A percentile compares a stretch with the other conserved stretches of the same genome.
These are phyloP conservation scores for Venturia carpophila DNA, from an alignment of 2,329 filamentous ascomycete species.

Conservation along the genomic window DNA sequence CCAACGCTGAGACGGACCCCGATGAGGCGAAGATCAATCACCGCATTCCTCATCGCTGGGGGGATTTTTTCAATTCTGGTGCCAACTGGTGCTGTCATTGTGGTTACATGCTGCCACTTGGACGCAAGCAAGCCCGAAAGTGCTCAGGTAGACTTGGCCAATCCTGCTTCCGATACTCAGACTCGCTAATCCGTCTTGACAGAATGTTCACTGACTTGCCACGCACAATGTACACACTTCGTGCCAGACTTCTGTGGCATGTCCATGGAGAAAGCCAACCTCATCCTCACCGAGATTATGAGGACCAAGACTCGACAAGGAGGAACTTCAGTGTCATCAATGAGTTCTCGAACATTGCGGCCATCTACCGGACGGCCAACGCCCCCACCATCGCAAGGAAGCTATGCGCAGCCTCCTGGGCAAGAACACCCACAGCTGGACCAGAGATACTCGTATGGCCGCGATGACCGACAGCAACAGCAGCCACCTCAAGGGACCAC, in stretches of 20 bases:
- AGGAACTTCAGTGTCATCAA: conserved; percentile 42
- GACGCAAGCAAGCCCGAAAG: conserved; percentile 89
- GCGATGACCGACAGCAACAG: conserved; percentile 30
- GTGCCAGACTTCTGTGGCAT: conserved; percentile 99
- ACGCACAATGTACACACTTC: conserved; percentile 85
- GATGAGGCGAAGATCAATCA: conserved; percentile 99
- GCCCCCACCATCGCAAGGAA: conserved; percentile 31
- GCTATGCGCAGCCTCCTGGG: conserved; percentile 28
- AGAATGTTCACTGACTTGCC: conserved; percentile 89
- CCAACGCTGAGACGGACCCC: conserved; percentile 94
- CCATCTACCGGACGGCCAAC: conserved; percentile 39
- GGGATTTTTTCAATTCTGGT: conserved; percentile 93
- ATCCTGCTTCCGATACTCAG: neutral
- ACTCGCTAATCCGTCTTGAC: conserved; percentile 23
- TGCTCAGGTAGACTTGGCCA: conserved; percentile 60
- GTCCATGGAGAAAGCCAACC: conserved; percentile 95
- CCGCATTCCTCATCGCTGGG: conserved; percentile 94
- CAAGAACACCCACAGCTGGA: conserved; percentile 34
- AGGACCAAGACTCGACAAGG: conserved; percentile 62
- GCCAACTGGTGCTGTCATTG: conserved; percentile 99
- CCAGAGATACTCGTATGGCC: conserved; percentile 42
- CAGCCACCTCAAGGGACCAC: conserved; percentile 31
- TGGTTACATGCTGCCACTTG: conserved; percentile 89
- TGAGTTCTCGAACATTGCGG: conserved; percentile 62
- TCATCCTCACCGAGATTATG: conserved; percentile 81